These are phyloP conservation scores for Leishmania gerbilli DNA, from an alignment of 208 protist species.

Conservation along the genomic window DNA sequence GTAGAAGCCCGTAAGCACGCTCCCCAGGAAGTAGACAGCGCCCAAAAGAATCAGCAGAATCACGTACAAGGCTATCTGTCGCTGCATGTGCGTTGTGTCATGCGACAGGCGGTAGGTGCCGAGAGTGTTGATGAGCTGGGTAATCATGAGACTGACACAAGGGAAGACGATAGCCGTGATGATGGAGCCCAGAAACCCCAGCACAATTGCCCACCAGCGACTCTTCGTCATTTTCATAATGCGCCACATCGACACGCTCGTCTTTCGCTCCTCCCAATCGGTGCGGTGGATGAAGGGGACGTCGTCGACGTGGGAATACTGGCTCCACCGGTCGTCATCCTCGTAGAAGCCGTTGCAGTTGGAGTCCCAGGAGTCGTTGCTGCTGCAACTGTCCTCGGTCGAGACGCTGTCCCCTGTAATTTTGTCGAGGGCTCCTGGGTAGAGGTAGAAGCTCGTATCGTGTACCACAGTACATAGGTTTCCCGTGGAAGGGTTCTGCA, in stretches of 20 bases:
- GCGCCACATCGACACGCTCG: conserved; percentile 46
- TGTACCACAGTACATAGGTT: conserved; percentile 31
- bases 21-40: conserved; percentile 39
- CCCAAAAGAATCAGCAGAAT: conserved; percentile 56
- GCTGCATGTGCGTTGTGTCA: conserved; percentile 32
- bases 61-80: conserved; percentile 39
- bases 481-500: conserved; percentile 42
- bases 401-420: not conserved
- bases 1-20: conserved; percentile 60
- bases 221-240: conserved; percentile 54
- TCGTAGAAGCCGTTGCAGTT: conserved; percentile 2
- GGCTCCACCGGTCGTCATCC: conserved; percentile 24
- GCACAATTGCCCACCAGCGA: conserved; percentile 37
- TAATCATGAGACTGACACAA: conserved; percentile 46
- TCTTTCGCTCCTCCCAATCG: conserved; percentile 53
- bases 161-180: conserved; percentile 46
- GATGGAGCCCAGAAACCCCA: conserved; percentile 64
- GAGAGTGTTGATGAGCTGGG: conserved; percentile 47
- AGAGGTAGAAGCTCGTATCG: conserved; percentile 51
- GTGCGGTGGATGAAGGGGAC: conserved; percentile 60
- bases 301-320: conserved; percentile 49
- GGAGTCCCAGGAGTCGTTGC: conserved; percentile 22
- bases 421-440: conserved; percentile 9
- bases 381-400: not conserved
- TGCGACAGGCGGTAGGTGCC: conserved; percentile 36